phyloP scores from a whole-genome alignment of 768 basidiomycete species.

The Myochromella boudieri region DNA sequence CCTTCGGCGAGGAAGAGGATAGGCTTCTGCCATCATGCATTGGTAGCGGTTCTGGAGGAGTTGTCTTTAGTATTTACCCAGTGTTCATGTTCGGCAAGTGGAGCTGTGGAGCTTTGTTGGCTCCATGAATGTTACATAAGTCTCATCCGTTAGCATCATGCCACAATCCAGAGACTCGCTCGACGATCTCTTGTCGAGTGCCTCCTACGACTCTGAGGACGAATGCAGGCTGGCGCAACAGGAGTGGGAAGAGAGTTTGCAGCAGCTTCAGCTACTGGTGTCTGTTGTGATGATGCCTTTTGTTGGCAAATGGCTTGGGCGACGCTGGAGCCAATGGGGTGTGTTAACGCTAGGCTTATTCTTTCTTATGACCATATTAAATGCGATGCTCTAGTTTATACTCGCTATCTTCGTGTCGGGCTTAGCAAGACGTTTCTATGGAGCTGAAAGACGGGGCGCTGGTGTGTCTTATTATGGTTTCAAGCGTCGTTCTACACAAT shows the following conservation, averaged over 20 bases:
- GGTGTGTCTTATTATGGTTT: neutral
- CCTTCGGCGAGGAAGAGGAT: slow-evolving; percentile 35
- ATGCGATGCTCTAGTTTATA: slow-evolving; percentile 50
- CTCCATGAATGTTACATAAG: neutral
- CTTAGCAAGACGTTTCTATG: slow-evolving; percentile 64
- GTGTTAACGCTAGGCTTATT: slow-evolving; percentile 27
- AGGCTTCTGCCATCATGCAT: slow-evolving; percentile 56
- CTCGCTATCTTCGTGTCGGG: slow-evolving; percentile 68
- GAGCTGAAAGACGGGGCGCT: slow-evolving; percentile 26
- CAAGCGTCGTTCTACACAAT: neutral
- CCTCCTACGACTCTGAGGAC: slow-evolving; percentile 63
- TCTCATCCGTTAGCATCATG: slow-evolving; percentile 39
- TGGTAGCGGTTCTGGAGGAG: slow-evolving; percentile 14
- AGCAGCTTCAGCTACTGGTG: slow-evolving; percentile 80
- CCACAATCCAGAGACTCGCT: slow-evolving; percentile 60
- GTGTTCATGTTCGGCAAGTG: slow-evolving; percentile 13
- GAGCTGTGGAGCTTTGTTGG: too few relatives aligned
- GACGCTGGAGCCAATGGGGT: slow-evolving; percentile 88
- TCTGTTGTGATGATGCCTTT: slow-evolving; percentile 81
- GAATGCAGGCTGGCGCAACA: slow-evolving; percentile 77
- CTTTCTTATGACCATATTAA: neutral
- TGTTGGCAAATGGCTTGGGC: slow-evolving; percentile 85
- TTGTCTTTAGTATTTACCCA: neutral
- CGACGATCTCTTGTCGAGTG: slow-evolving; percentile 55
- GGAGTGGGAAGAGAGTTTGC: slow-evolving; percentile 91